Conservation (phyloP, 2,329 filamentous ascomycete species). For the Apiospora saccharicola region DNA sequence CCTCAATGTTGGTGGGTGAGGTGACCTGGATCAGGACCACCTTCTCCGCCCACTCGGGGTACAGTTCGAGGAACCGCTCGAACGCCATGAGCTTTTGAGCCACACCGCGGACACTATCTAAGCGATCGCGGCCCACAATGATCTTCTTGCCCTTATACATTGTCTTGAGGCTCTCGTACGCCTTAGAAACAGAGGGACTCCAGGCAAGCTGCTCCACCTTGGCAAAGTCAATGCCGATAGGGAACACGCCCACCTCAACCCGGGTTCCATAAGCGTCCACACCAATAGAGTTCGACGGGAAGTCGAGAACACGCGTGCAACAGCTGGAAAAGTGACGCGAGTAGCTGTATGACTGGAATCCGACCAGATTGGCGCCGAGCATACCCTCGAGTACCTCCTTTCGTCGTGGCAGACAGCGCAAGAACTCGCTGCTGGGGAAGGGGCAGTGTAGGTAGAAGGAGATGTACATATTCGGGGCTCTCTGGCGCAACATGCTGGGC, state of each 20-base stretch:
- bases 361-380: slow-evolving; percentile 89
- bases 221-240: slow-evolving; percentile 91
- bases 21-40: slow-evolving; percentile 96
- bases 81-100: slow-evolving; percentile 97
- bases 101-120: slow-evolving; percentile 91
- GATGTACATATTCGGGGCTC: slow-evolving; percentile 88
- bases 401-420: slow-evolving; percentile 84
- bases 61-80: slow-evolving; percentile 87
- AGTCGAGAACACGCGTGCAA: slow-evolving; percentile 90
- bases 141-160: slow-evolving; percentile 91
- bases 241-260: slow-evolving; percentile 91
- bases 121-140: slow-evolving; percentile 91
- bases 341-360: slow-evolving; percentile 95
- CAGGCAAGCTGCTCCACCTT: slow-evolving; percentile 80
- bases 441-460: slow-evolving; percentile 94
- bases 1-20: slow-evolving; percentile 82
- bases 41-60: slow-evolving; percentile 90
- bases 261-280: slow-evolving; percentile 90
- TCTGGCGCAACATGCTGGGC: slow-evolving; percentile 86
- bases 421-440: slow-evolving; percentile 95
- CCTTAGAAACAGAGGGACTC: slow-evolving; percentile 71
- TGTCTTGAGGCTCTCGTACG: slow-evolving; percentile 75
- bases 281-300: slow-evolving; percentile 83
- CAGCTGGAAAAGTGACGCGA: slow-evolving; percentile 94
- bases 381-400: slow-evolving; percentile 92